phyloP scores from a whole-genome alignment of 2,329 filamentous ascomycete genomes.

The Paraphaeosphaeria minitans region DNA sequence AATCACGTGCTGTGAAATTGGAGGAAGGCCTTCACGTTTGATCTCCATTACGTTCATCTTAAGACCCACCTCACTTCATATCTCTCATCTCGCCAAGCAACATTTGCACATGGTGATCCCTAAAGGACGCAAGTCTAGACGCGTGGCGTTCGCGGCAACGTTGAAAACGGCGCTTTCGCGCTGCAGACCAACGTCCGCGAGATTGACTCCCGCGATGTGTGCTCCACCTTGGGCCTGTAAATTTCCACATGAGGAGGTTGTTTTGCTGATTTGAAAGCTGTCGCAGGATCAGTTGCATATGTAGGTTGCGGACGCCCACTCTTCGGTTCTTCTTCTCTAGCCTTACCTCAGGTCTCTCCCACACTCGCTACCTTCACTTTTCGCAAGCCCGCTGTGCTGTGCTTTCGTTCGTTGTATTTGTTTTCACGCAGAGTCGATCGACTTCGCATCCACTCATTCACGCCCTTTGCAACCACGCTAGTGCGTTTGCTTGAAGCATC shows the following conservation, averaged over 20 bases:
- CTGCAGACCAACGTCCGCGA: not conserved
- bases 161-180: not conserved
- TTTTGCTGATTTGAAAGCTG: not conserved
- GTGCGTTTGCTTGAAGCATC: constrained; percentile 15
- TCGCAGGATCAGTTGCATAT: constrained; percentile 1
- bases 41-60: constrained; percentile 31
- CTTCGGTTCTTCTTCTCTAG: constrained; percentile 2
- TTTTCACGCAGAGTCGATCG: constrained; percentile 14
- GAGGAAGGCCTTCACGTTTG: constrained; percentile 31
- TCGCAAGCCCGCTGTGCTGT: constrained; percentile 36
- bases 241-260: constrained; percentile 9
- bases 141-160: constrained; percentile 3
- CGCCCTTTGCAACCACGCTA: constrained; percentile 11
- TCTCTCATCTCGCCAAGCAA: constrained; percentile 15
- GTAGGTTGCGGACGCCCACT: not conserved
- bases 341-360: constrained; percentile 13
- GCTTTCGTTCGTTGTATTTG: constrained; percentile 30
- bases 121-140: constrained; percentile 8
- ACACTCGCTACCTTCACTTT: constrained; percentile 14
- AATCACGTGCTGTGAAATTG: not conserved
- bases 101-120: constrained; percentile 4
- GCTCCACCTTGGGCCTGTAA: constrained; percentile 11
- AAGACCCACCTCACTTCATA: constrained; percentile 6
- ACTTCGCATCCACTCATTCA: constrained; percentile 19
- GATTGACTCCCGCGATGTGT: constrained; percentile 1